Base-by-base conservation (phyloP, 78 protist genomes). In the Tieghemostelium lacteum region DNA sequence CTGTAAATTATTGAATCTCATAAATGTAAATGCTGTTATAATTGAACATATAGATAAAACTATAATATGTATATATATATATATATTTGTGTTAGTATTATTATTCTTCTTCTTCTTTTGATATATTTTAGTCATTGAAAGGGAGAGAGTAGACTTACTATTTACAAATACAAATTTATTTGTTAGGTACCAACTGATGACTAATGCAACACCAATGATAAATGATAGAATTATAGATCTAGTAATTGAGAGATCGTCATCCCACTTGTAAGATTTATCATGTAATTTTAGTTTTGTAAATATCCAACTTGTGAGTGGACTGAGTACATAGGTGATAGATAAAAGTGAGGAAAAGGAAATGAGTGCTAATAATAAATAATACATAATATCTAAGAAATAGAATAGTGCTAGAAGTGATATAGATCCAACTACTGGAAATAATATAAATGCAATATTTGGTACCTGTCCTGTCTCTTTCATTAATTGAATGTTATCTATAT, bases 1-100 rank as follows among this genome's bases (percentile, higher is more conserved):
- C 31, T 31, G 40, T 6, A 78, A 33, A 78, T 78, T 31, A 49
- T 78, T 70, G 36, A 69, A 65, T 49, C 66, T 78, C 33, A 80
- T 80, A 33, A 80, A 80, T 67, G 77, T 69, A 19, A 69, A 69
- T 31, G 67, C 65, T 33, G 69, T 36, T 36, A 73, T 73, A 39
- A 50, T 26, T 26, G 85, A 50, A 31, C 76, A 40, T 49, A 70
- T 50, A 4, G 76, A 70, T 70, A 70, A 29, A 49, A 70, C 74
- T 66, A 29, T 31, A 4, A 65, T 39, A 37, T 62, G 4, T 0
- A 0, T 63, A 34, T 19, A 36, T 63, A 29, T 16, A 20, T 24
- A 36, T 29, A 29, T 20, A 20, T 20, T 19, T 0, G 10, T 36
- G 7, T 16, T 29, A 33, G 17, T 20, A 57, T 19, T 57, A 57